phyloP scores from a whole-genome alignment of 2,329 filamentous ascomycete species.

The Calycina marina region DNA sequence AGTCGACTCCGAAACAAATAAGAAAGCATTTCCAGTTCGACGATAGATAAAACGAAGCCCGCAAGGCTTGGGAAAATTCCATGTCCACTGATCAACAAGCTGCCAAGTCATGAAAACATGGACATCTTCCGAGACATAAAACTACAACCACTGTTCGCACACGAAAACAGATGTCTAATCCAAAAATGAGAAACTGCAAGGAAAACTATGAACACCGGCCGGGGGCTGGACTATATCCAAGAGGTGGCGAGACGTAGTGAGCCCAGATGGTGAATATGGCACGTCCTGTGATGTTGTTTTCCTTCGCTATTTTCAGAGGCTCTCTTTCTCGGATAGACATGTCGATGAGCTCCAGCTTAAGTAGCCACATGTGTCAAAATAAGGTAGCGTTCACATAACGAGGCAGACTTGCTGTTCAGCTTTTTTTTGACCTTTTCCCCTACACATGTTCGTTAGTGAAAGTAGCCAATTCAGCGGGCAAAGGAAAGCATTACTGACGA shows the following conservation, averaged over 20 bases:
- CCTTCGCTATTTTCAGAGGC: slow-evolving; percentile 3
- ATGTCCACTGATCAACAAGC: neutral
- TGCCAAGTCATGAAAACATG: neutral
- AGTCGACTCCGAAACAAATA: neutral
- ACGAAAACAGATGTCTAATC: slow-evolving; percentile 2
- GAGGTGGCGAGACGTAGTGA: slow-evolving; percentile 14
- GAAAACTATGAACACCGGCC: slow-evolving; percentile 8
- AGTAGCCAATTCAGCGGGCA: neutral
- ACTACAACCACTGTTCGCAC: slow-evolving; percentile 1
- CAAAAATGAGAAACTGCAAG: slow-evolving; percentile 16
- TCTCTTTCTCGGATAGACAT: slow-evolving; percentile 1
- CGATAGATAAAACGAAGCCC: neutral
- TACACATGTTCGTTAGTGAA: slow-evolving; percentile 4
- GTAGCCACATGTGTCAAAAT: neutral
- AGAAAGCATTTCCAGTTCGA: neutral
- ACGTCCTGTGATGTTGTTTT: slow-evolving; percentile 19
- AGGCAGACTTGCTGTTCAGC: slow-evolving; percentile 12
- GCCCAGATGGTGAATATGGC: no score
- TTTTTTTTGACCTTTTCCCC: slow-evolving; percentile 17
- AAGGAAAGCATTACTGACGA: slow-evolving; percentile 12
- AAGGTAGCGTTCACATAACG: slow-evolving; percentile 14
- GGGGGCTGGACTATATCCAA: slow-evolving; percentile 14
- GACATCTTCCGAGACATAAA: neutral
- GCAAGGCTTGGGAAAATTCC: neutral
- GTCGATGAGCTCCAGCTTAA: slow-evolving; percentile 1